Percentiles rank a stretch among this genome's conserved stretches.
These are phyloP conservation scores for Gaeumannomyces tritici DNA, from an alignment of 2,329 filamentous ascomycete species.

Conservation along the genomic window DNA sequence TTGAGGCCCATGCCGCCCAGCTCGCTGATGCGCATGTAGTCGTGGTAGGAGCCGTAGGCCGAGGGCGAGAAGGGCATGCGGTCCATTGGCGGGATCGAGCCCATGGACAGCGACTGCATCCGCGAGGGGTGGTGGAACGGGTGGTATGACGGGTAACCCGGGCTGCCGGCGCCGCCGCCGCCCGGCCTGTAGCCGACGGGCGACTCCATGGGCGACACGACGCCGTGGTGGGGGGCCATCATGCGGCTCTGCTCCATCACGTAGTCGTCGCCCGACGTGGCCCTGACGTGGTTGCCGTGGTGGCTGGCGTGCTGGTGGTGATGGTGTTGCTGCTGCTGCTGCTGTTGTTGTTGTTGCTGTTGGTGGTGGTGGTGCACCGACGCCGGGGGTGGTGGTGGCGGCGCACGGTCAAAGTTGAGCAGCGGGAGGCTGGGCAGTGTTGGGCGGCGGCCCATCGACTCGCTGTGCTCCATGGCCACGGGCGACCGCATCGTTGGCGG, in stretches of 20 bases:
- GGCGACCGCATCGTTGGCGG: slow-evolving; percentile 21
- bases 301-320: slow-evolving; percentile 1
- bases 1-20: slow-evolving; percentile 24
- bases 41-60: slow-evolving; percentile 28
- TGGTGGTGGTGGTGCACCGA: neutral
- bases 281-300: slow-evolving; percentile 3
- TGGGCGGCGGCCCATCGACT: slow-evolving; percentile 24
- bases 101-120: slow-evolving; percentile 35
- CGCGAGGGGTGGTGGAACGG: slow-evolving; percentile 32
- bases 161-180: slow-evolving; percentile 7
- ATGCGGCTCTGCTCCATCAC: slow-evolving; percentile 8
- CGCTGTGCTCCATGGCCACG: slow-evolving; percentile 20
- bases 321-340: neutral
- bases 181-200: slow-evolving; percentile 21
- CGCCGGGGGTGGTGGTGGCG: slow-evolving; percentile 13
- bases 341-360: neutral
- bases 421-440: slow-evolving; percentile 32
- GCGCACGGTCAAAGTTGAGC: slow-evolving; percentile 26
- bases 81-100: slow-evolving; percentile 32
- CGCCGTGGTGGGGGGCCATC: slow-evolving; percentile 15
- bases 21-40: slow-evolving; percentile 32
- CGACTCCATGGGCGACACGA: slow-evolving; percentile 20
- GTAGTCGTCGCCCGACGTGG: slow-evolving; percentile 2
- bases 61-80: slow-evolving; percentile 31
- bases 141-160: slow-evolving; percentile 20